Evolutionary conservation across 352 stramenopile species (phyloP), one percentile per base, ranked within the genome.

Genomic region (Blastocystis sp.): DNA sequence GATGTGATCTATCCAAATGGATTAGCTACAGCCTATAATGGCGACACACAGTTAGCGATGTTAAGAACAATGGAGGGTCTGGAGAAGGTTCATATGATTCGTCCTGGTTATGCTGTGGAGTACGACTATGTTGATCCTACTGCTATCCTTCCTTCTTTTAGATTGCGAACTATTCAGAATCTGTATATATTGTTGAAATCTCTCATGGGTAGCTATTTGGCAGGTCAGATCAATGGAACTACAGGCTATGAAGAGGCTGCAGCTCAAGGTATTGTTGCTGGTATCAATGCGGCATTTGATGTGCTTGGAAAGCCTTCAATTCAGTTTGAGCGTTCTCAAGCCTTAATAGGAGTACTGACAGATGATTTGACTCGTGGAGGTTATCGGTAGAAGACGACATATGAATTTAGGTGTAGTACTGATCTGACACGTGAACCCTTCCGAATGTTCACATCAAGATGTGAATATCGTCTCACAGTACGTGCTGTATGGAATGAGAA

Each of bases 201-300:
- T n/a, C n/a, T 11, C 11, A 21, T 19, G 37, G 21, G 11, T 21
- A 71, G 59, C 49, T 98, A 95, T 89, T 91, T 98, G 19, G 96
- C 96, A 0, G 96, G 96, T 9, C 95, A 99, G 91, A 98, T 99
- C 89, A 98, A 97, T 89, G 96, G 96, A 49, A 99, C 96, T 12
- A 98, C 96, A 0, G 96, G 96, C 12, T 99, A 99, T 90, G 96
- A 99, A 92, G 96, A 99, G 90, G 96, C 96, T 4, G 96, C 93
- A 1, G 96, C 95, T 0, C 96, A 98, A 88, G 96, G 96, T 35
- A 93, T 99, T 52, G 90, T 99, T 32, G 96, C 96, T 4, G 96
- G 96, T 32, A 93, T 95, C 49, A 98, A 98, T 89, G 96, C 96
- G 37, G 95, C 93, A 3, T 89, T 96, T 43, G 89, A 89, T 21